Evolutionary conservation across 306 rosid species (phyloP).

Genomic region (Lupinus albus): DNA sequence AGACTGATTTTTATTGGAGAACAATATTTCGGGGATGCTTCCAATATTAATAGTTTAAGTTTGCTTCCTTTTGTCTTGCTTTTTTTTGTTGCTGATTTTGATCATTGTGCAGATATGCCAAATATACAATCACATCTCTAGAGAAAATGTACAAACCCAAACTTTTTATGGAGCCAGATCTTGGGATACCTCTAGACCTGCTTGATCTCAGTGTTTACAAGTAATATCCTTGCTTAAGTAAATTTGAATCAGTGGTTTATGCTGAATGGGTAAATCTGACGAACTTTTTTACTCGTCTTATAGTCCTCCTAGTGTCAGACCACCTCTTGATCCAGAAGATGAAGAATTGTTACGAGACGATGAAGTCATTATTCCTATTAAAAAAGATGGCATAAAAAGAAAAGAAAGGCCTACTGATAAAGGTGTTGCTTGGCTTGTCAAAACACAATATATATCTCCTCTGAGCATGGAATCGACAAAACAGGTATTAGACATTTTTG

Average conservation of each 20-base stretch:
- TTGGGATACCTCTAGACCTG: conserved; percentile 97
- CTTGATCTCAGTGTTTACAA: conserved; percentile 98
- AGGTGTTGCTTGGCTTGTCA: conserved; percentile 99
- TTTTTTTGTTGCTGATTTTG: conserved; percentile 15
- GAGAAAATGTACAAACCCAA: conserved; percentile 95
- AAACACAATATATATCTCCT: conserved; percentile 97
- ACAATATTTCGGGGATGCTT: not conserved
- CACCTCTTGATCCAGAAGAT: conserved; percentile 80
- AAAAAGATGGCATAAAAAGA: conserved; percentile 82
- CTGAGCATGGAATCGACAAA: conserved; percentile 87
- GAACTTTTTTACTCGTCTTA: conserved; percentile 35
- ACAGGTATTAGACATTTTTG: conserved; percentile 61
- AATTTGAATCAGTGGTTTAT: conserved; percentile 32
- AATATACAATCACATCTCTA: conserved; percentile 83
- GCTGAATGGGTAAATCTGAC: conserved; percentile 39
- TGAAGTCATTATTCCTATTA: conserved; percentile 76
- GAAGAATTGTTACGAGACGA: conserved; percentile 92
- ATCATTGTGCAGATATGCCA: conserved; percentile 71
- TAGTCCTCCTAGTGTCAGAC: conserved; percentile 84
- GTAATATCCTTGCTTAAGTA: conserved; percentile 52
- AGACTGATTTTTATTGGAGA: conserved; percentile 22
- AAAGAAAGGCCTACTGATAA: conserved; percentile 97
- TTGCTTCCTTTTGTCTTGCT: not conserved
- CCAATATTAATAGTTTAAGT: not conserved
- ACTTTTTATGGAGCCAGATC: conserved; percentile 96